Evolutionary conservation across 2,329 filamentous ascomycete species (phyloP).

Genomic region (Epichloe brachyelytri): DNA sequence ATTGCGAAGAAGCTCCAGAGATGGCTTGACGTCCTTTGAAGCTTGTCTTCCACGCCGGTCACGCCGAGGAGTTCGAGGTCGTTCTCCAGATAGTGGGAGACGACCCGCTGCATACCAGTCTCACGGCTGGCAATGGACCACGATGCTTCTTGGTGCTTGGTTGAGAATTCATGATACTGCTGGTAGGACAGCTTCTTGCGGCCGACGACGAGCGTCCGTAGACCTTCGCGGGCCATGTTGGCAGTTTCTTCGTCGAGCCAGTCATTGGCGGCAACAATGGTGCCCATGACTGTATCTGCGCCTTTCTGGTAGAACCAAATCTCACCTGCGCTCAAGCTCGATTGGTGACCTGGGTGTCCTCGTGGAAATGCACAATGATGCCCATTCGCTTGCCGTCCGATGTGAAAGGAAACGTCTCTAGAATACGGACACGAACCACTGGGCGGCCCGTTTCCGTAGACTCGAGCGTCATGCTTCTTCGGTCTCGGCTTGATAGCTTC

Average conservation of each 20-base stretch:
- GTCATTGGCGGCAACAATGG: conserved; percentile 89
- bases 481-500: conserved; percentile 71
- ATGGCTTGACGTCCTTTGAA: conserved; percentile 93
- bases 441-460: conserved; percentile 59
- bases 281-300: conserved; percentile 95
- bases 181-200: conserved; percentile 68
- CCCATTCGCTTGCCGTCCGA: conserved; percentile 98
- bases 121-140: conserved; percentile 72
- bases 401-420: conserved; percentile 95
- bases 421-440: conserved; percentile 74
- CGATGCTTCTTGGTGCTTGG: conserved; percentile 65
- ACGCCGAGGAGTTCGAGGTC: conserved; percentile 92
- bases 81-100: conserved; percentile 70
- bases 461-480: conserved; percentile 72
- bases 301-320: conserved; percentile 99
- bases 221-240: conserved; percentile 97
- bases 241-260: conserved; percentile 98
- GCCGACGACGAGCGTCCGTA: conserved; percentile 91
- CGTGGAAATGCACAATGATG: conserved; percentile 78
- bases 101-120: conserved; percentile 63
- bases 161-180: conserved; percentile 71
- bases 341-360: conserved; percentile 35
- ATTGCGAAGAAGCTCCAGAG: conserved; percentile 85
- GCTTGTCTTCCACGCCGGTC: conserved; percentile 92
- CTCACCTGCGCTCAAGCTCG: conserved; percentile 49